Conservation (phyloP, 202 grass and related monocot species). For the Brachypodium distachyon region DNA sequence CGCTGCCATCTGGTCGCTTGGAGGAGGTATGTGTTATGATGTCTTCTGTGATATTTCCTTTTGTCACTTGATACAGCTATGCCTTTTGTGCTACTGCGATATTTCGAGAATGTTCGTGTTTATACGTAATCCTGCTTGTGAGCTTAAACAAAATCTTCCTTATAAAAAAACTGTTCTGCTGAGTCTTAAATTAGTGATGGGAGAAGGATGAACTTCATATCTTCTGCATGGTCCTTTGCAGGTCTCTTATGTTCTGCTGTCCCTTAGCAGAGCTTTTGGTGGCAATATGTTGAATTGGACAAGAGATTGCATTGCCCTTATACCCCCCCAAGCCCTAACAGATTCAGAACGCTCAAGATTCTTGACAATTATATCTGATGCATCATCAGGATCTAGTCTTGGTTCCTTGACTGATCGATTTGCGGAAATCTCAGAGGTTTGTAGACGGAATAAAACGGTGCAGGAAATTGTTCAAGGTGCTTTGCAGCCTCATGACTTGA, state of each 20-base stretch:
- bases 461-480: slow-evolving; percentile 87
- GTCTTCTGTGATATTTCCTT: slow-evolving; percentile 14
- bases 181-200: neutral
- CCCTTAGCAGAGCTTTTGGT: slow-evolving; percentile 71
- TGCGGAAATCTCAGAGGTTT: slow-evolving; percentile 88
- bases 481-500: slow-evolving; percentile 78
- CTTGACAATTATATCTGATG: slow-evolving; percentile 69
- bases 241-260: slow-evolving; percentile 82
- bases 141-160: neutral
- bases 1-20: slow-evolving; percentile 73
- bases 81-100: neutral
- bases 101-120: neutral
- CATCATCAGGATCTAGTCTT: slow-evolving; percentile 53
- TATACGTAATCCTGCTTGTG: neutral
- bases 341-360: slow-evolving; percentile 72
- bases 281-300: slow-evolving; percentile 65
- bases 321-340: slow-evolving; percentile 76
- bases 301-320: slow-evolving; percentile 57
- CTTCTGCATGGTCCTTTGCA: slow-evolving; percentile 25
- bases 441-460: slow-evolving; percentile 72
- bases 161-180: neutral
- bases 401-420: slow-evolving; percentile 44
- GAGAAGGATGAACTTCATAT: neutral
- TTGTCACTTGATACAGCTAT: neutral
- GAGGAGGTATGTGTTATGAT: slow-evolving; percentile 62